Evolutionary conservation across 2,329 filamentous ascomycete species (phyloP), one percentile per base, ranked within the genome.

Genomic region (Neofusicoccum parvum): DNA sequence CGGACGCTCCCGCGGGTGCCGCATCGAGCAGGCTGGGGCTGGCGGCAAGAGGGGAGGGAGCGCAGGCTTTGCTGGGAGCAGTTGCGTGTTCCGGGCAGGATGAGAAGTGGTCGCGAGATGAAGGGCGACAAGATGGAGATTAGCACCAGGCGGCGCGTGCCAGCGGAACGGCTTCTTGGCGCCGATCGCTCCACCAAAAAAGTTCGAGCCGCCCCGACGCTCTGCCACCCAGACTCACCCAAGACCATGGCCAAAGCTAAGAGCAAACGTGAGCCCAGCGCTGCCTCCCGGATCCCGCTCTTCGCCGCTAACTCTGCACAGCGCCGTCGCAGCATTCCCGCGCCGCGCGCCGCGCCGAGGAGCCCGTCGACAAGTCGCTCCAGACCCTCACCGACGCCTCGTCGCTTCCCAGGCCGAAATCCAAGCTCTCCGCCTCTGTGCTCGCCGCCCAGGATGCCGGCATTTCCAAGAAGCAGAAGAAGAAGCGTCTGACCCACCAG

Each of bases 291-390:
- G 4, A n/a, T 37, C 23, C 27, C 41, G 39, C 6, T 20, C 56
- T 58, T 15, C 39, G 20, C 41, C 15, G 23, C 32, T 67, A 17
- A 37, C 20, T 27, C 17, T 20, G 14, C 17, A 6, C 73, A 91
- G 88, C 81, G 64, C 82, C 83, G 45, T 91, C 90, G 4, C 78
- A 87, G 66, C 90, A 89, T 80, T 94, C 91, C 62, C 89, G 91
- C 69, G 90, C 90, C 66, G 90, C 90, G 46, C 87, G 90, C 73
- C 88, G 91, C 69, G 90, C 88, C 53, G 87, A 87, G 15, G 90
- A 89, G 3, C 89, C 90, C 32, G 86, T 86, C 49, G 89, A 92
- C 82, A 91, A 91, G 78, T 90, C 88, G 6, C 82, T 91, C 23
- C 27, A 60, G 43, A 90, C 90, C 74, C 53, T 65, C 48, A 45